Evolutionary conservation across 495 filamentous ascomycete species (phyloP).

Genomic region (Penicillium antarcticum): DNA sequence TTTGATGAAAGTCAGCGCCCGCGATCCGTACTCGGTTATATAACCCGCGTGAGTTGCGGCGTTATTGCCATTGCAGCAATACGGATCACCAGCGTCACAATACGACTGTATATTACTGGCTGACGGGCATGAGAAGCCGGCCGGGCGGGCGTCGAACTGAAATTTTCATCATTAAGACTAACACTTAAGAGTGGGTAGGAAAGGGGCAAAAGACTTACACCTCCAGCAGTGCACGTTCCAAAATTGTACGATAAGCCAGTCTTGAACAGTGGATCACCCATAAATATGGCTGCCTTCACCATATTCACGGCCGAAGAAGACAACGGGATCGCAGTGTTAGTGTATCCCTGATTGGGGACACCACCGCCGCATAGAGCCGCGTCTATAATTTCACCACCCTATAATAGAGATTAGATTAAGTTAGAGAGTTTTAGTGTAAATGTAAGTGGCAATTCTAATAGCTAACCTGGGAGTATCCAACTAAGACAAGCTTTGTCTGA

Average conservation of each 20-base stretch:
- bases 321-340: conserved; percentile 44
- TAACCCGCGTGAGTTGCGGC: conserved; percentile 56
- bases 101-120: conserved; percentile 56
- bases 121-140: conserved; percentile 51
- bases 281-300: conserved; percentile 60
- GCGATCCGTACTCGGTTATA: conserved; percentile 54
- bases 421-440: neutral
- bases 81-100: conserved; percentile 60
- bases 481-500: conserved; percentile 53
- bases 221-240: conserved; percentile 53
- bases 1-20: conserved; percentile 54
- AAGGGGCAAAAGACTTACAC: conserved; percentile 44
- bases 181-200: neutral
- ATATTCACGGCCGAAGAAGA: conserved; percentile 42
- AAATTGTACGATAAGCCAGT: conserved; percentile 57
- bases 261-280: conserved; percentile 57
- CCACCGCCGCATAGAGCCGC: conserved; percentile 61
- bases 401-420: too few species aligned
- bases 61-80: conserved; percentile 62
- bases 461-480: conserved; percentile 64
- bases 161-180: neutral
- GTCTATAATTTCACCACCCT: conserved; percentile 64
- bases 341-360: conserved; percentile 47
- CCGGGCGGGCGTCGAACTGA: conserved; percentile 53
- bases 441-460: too few species aligned